phyloP scores from a whole-genome alignment of 2,329 filamentous ascomycete genomes.

The Dactylellina cionopaga region DNA sequence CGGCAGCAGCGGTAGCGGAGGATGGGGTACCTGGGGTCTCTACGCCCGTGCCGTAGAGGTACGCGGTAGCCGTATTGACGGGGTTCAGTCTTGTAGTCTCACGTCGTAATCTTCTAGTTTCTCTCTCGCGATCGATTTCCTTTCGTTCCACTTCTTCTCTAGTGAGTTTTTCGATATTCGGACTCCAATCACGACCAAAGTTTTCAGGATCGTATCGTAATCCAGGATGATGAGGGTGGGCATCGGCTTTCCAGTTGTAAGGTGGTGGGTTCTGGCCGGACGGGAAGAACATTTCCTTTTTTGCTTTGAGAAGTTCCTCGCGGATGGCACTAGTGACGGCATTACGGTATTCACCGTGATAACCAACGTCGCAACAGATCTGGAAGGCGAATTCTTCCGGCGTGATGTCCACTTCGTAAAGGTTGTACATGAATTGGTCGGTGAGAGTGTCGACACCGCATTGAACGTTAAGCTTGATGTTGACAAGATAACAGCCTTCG shows the following conservation, averaged over 20 bases:
- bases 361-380: slow-evolving; percentile 89
- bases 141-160: slow-evolving; percentile 98
- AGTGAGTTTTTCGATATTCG: slow-evolving; percentile 80
- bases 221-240: slow-evolving; percentile 12
- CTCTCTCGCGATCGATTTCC: slow-evolving; percentile 90
- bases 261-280: slow-evolving; percentile 73
- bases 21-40: slow-evolving; percentile 66
- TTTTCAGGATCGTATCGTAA: slow-evolving; percentile 90
- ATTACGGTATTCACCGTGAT: slow-evolving; percentile 91
- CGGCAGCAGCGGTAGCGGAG: slow-evolving; percentile 35
- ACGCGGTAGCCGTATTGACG: slow-evolving; percentile 80
- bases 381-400: slow-evolving; percentile 91
- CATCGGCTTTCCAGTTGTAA: slow-evolving; percentile 66
- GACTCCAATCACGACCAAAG: slow-evolving; percentile 84
- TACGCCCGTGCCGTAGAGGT: slow-evolving; percentile 69
- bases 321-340: slow-evolving; percentile 97
- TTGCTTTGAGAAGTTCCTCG: slow-evolving; percentile 87
- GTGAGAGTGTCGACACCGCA: slow-evolving; percentile 90
- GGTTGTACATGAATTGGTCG: slow-evolving; percentile 90
- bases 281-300: slow-evolving; percentile 77
- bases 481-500: slow-evolving; percentile 62
- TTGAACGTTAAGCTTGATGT: slow-evolving; percentile 90
- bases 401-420: slow-evolving; percentile 88
- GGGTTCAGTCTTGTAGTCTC: slow-evolving; percentile 94
- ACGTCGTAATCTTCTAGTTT: slow-evolving; percentile 83